Percentiles rank a stretch among this genome's conserved stretches.
Conservation (phyloP, 768 basidiomycete species). For the Xerocomellus intermedius region DNA sequence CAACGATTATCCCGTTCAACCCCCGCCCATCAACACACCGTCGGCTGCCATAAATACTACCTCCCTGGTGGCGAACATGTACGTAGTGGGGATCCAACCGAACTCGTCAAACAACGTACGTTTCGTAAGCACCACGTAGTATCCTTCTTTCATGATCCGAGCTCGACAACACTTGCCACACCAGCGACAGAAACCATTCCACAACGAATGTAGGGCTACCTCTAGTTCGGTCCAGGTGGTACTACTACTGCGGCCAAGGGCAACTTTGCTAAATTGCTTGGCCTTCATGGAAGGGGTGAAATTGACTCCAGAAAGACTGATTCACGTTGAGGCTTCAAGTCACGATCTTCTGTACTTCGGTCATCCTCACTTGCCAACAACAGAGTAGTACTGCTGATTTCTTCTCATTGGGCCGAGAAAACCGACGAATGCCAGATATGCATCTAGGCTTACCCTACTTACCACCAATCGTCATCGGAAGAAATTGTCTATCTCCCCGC, state of each 20-base stretch:
- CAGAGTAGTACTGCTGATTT: not conserved
- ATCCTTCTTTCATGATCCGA: not conserved
- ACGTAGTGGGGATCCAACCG: not conserved
- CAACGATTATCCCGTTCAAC: not conserved
- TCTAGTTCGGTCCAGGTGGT: too few relatives aligned
- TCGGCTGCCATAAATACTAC: too few relatives aligned
- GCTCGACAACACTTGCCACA: too few relatives aligned
- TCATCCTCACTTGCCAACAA: not conserved
- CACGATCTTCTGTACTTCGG: not conserved
- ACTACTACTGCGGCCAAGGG: too few relatives aligned
- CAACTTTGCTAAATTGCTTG: not conserved
- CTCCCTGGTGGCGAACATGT: not conserved
- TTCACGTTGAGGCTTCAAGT: not conserved
- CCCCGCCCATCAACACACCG: not conserved
- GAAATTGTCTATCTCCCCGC: not conserved
- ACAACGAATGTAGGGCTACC: too few relatives aligned
- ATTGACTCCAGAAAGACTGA: too few relatives aligned
- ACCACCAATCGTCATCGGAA: not conserved
- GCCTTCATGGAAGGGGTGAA: not conserved
- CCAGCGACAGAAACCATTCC: too few relatives aligned
- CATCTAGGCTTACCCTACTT: not conserved
- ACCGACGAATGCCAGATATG: not conserved
- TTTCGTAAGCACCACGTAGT: not conserved
- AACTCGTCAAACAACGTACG: not conserved
- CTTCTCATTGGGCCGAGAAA: not conserved